Evolutionary conservation across 2,329 filamentous ascomycete genomes (phyloP).

Genomic region (Rhexocercosporidium sp.): DNA sequence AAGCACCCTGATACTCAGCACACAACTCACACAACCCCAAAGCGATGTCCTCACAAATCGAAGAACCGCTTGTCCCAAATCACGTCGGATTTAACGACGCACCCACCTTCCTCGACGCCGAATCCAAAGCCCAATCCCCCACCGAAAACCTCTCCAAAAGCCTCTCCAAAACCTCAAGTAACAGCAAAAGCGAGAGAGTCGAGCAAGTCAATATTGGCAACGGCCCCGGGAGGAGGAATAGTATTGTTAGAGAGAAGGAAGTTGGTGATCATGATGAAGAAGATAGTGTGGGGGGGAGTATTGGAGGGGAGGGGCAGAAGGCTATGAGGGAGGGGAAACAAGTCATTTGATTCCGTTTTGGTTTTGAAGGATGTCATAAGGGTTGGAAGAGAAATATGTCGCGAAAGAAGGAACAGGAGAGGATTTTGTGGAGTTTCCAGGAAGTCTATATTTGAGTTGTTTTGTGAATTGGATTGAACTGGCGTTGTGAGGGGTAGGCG

Average conservation of each 20-base stretch:
- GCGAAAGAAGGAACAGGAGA: too few species aligned
- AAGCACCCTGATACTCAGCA: not conserved
- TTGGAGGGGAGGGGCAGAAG: slow-evolving; percentile 6
- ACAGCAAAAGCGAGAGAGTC: not conserved
- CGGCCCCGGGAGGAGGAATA: not conserved
- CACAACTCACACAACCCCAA: not conserved
- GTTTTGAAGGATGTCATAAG: not conserved
- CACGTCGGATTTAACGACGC: not conserved
- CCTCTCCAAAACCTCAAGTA: too few species aligned
- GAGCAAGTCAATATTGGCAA: not conserved
- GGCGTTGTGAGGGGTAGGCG: too few species aligned
- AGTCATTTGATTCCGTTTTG: slow-evolving; percentile 7
- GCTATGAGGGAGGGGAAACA: slow-evolving; percentile 7
- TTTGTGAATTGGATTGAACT: too few species aligned
- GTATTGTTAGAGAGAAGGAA: not conserved
- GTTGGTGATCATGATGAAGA: not conserved
- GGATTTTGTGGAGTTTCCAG: too few species aligned
- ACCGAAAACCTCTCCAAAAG: too few species aligned
- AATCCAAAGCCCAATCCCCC: too few species aligned
- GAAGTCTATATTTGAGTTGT: too few species aligned
- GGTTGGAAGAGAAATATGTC: not conserved
- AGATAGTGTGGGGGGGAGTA: not conserved
- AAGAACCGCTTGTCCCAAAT: not conserved
- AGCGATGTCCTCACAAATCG: slow-evolving; percentile 3
- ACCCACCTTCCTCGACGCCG: not conserved